These are phyloP conservation scores for Margaritispora aquatica DNA, from an alignment of 495 filamentous ascomycete species.

Conservation along the genomic window DNA sequence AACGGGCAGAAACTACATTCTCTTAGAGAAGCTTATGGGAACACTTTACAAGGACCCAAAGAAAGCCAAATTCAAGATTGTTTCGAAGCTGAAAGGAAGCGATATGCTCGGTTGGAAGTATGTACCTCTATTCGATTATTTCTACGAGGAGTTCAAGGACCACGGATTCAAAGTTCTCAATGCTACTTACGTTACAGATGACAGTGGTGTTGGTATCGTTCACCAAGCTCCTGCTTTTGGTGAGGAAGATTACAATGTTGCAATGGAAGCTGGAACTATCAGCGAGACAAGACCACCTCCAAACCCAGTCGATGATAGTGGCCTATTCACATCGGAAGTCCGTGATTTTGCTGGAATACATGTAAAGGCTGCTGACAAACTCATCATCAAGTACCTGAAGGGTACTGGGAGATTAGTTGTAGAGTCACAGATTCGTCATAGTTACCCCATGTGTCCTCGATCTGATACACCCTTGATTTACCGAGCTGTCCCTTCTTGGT, in stretches of 20 bases:
- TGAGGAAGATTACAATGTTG: conserved; percentile 93
- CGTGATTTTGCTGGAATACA: conserved; percentile 81
- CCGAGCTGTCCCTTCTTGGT: conserved; percentile 91
- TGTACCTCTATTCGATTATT: conserved; percentile 87
- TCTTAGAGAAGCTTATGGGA: conserved; percentile 76
- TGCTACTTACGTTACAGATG: conserved; percentile 83
- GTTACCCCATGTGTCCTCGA: conserved; percentile 92
- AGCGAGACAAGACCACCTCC: conserved; percentile 71
- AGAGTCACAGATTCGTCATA: conserved; percentile 87
- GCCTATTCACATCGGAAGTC: conserved; percentile 74
- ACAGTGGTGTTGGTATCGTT: conserved; percentile 91
- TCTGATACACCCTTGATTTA: conserved; percentile 96
- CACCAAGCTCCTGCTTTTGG: conserved; percentile 95
- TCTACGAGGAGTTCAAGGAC: conserved; percentile 90
- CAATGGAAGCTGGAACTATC: conserved; percentile 71
- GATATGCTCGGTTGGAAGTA: conserved; percentile 93
- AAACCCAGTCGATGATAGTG: conserved; percentile 81
- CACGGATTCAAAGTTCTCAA: conserved; percentile 78
- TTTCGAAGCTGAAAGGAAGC: conserved; percentile 75
- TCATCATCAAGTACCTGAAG: conserved; percentile 89
- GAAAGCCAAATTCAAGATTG: conserved; percentile 90
- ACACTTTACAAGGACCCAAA: conserved; percentile 95
- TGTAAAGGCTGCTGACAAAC: conserved; percentile 92
- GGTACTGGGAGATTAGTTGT: conserved; percentile 73
- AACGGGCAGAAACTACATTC: conserved; percentile 77